Conservation (phyloP, 2,329 filamentous ascomycete genomes). For the Aspergillus sp. region DNA sequence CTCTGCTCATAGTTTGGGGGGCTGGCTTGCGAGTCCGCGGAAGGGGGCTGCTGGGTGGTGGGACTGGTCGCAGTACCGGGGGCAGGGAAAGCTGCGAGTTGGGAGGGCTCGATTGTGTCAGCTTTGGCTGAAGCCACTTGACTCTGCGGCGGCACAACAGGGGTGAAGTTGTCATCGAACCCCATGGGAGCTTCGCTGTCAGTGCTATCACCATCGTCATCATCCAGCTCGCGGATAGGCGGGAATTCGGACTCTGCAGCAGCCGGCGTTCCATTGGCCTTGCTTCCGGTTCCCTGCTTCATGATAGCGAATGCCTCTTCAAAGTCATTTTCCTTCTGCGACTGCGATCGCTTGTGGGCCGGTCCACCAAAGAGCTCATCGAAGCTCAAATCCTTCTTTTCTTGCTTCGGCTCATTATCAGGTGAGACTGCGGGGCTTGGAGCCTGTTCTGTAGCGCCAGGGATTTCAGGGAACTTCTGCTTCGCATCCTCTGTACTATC, state of each 20-base stretch:
- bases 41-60: conserved; percentile 40
- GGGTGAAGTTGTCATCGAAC: conserved; percentile 90
- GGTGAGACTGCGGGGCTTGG: conserved; percentile 49
- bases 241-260: conserved; percentile 70
- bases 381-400: conserved; percentile 41
- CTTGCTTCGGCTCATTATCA: conserved; percentile 18
- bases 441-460: conserved; percentile 17
- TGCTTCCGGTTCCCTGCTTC: conserved; percentile 49
- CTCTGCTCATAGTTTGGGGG: conserved; percentile 46
- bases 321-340: conserved; percentile 47
- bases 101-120: conserved; percentile 37
- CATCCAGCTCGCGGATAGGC: conserved; percentile 82
- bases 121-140: conserved; percentile 25
- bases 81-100: conserved; percentile 37
- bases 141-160: conserved; percentile 50
- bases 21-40: conserved; percentile 57
- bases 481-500: conserved; percentile 28
- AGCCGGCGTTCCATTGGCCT: conserved; percentile 27
- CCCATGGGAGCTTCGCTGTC: conserved; percentile 65
- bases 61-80: conserved; percentile 39
- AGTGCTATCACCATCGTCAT: conserved; percentile 76
- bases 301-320: conserved; percentile 48
- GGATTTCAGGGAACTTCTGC: conserved; percentile 20
- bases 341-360: conserved; percentile 43
- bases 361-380: conserved; percentile 47